Base-by-base conservation (phyloP, 2,329 filamentous ascomycete species). In the Aureobasidium zeae region DNA sequence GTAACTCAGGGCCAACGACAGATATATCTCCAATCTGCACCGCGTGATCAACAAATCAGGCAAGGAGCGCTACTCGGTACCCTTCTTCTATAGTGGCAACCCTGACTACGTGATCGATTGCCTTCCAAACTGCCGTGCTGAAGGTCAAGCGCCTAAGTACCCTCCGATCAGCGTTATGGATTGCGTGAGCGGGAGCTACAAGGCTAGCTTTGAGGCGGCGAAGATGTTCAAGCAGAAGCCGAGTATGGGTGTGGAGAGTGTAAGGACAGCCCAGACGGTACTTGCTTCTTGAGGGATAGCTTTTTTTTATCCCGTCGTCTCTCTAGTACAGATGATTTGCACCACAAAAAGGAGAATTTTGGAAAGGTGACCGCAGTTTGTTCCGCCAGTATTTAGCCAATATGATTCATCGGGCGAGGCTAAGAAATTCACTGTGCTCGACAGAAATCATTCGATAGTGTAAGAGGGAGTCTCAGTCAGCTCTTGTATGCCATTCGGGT, bases 61-160 rank as follows among this genome's bases (percentile, higher is more conserved):
- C 2, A 60, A 57, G 8, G 69, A 76, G 52, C 63, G 74, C 25
- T 78, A 75, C 53, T 73, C 69, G 6, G 62, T 77, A 11, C 71
- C 73, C 0, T 69, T 76, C 39, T 77, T 76, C 55, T 69, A 74
- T 45, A 69, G 71, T 43, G 72, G 72, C 5, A 73, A 74, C 56
- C 59, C 70, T 3, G 69, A 73, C 32, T 60, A 52, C 28, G 30
- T 39, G 10, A 48, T 50, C 16, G 39, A 49, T n/a, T 34, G 32
- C 20, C 20, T 34, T 3, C 32, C 32, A 9, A 34, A 34, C n/a
- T 34, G 32, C 15, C 19, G 19, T 19, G 32, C 13, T 5, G 32
- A 34, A 24, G 32, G 32, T 5, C 32, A 34, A 9, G 20, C 32
- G 8, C 12, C 32, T 3, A 34, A 34, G n/a, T 34, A 24, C 15